Evolutionary conservation across 2,329 filamentous ascomycete species (phyloP), one percentile per base, ranked within the genome.

Genomic region (Hypoxylon sp.): DNA sequence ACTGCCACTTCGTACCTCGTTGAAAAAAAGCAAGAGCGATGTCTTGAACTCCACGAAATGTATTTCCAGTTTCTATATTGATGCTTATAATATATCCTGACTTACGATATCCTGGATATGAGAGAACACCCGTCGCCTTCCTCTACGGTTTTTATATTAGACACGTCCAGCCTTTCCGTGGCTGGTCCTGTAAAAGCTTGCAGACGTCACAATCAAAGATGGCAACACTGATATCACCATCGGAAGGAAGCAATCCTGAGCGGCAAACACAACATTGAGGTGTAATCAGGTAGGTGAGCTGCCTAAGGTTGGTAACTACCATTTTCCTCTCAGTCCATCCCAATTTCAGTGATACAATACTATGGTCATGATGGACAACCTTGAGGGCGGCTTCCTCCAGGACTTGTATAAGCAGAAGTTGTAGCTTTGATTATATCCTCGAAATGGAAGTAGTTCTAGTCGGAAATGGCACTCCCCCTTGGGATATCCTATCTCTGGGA

Each of bases 341-440:
- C 29, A 30, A 39, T 29, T 37, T 21, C 3, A 30, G 23, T 45
- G 19, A 41, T 48, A 21, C 39, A 19, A 47, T 25, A 47, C 21
- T 25, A 47, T n/a, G 16, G 41, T 37, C 14, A 41, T 43, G 27
- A 48, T 41, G 54, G 29, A 41, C 27, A 50, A 48, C 14, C 25
- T 25, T 34, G 30, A 51, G 12, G 51, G 60, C 30, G 21, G 30
- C 47, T 56, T 57, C 60, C 60, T n/a, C 8, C 23, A 41, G 14
- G 27, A 29, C 27, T 11, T 6, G 45, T 48, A 48, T n/a, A 12
- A 7, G 21, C 16, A 52, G 58, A 39, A 51, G 51, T 47, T 19
- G 32, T 53, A 32, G 12, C 61, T 43, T 48, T 23, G 25, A 48
- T 21, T 32, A 47, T 48, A 46, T 34, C 34, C n/a, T 34, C 7